Evolutionary conservation across 331 rosid species (phyloP).

Genomic region (Malus hybrid): DNA sequence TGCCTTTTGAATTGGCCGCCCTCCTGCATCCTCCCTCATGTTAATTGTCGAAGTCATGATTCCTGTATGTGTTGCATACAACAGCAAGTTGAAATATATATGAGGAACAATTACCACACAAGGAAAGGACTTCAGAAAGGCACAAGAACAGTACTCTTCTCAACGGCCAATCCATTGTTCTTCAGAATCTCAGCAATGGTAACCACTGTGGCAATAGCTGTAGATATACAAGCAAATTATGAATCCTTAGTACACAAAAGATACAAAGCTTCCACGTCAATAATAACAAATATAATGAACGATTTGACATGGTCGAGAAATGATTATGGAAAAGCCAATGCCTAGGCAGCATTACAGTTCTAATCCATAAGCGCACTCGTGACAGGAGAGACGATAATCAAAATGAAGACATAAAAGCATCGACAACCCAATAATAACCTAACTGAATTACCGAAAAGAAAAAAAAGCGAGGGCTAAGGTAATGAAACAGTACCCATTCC

Average conservation of each 20-base stretch:
- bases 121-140: neutral
- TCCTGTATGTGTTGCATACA: slow-evolving; percentile 12
- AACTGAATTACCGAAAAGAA: neutral
- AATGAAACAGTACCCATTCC: slow-evolving; percentile 30
- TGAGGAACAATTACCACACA: neutral
- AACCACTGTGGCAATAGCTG: slow-evolving; percentile 45
- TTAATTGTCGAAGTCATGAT: slow-evolving; percentile 37
- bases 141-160: slow-evolving; percentile 28
- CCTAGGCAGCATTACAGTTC: neutral
- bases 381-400: neutral
- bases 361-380: neutral
- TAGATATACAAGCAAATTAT: neutral
- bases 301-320: neutral
- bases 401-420: neutral
- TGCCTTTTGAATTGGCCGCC: slow-evolving; percentile 36
- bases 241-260: neutral
- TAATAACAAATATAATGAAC: neutral
- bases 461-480: neutral
- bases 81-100: neutral
- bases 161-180: slow-evolving; percentile 44
- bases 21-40: slow-evolving; percentile 33
- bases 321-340: neutral
- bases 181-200: slow-evolving; percentile 42
- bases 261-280: neutral
- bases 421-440: neutral